Base-by-base conservation (phyloP, 2,329 filamentous ascomycete species). In the Paecilomyces sp. region DNA sequence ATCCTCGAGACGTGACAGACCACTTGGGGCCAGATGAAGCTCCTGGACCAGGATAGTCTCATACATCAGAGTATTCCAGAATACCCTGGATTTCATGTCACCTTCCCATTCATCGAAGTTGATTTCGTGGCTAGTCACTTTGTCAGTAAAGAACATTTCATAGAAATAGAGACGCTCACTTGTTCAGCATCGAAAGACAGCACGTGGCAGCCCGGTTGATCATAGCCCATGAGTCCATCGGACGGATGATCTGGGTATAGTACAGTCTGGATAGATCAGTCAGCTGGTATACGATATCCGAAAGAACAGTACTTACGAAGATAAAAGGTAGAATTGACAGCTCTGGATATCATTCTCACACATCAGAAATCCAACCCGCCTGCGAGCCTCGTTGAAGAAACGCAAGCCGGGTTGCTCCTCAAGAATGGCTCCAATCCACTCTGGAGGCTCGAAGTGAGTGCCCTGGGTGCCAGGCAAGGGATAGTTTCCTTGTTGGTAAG, bases 31-130 rank as follows among this genome's bases (percentile, higher is more conserved):
- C 8, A 84, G 73, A 61, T 81, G 77, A 11, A 83, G 71, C 61
- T 84, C 81, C 66, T 84, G 81, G 0, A 80, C 80, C 12, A 83
- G 77, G 57, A 84, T 81, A 1, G 80, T 81, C 64, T 84, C 81
- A 63, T 82, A 81, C 80, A 83, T 82, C 53, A 83, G 71, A 15
- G 79, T 80, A 59, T 79, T 82, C 81, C 81, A 84, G 62, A 82
- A 84, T 1, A 83, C 73, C 18, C 81, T 74, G 2, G 80, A 81
- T 60, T 83, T 78, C 80, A 84, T 83, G 66, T 84, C 81, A 4
- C 79, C 78, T 61, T 81, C 79, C 81, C 81, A 84, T 31, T 78
- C 70, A 59, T 83, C 77, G 57, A 81, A 73, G 30, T 79, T 76
- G 30, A 73, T 72, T 54, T 74, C 70, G 57, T 74, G 73, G 61